A percentile compares a stretch with the other conserved stretches of the same genome.
phyloP scores from a whole-genome alignment of 176 grass and related monocot genomes.

The Rhynchospora pubera region DNA sequence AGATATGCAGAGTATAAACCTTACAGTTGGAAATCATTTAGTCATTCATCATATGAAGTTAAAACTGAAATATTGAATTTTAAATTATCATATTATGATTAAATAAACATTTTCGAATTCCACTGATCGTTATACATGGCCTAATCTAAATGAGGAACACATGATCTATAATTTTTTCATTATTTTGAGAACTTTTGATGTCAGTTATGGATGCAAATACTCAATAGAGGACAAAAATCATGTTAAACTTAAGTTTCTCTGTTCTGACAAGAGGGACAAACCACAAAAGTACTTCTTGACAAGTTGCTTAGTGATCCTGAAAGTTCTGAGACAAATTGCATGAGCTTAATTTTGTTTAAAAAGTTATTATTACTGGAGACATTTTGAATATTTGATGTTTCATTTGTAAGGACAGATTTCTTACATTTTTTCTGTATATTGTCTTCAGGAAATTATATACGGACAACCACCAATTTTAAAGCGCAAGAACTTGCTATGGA shows the following conservation, averaged over 20 bases:
- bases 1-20: not conserved
- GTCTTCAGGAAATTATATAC: conserved; percentile 10
- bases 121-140: not conserved
- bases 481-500: not conserved
- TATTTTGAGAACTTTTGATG: not conserved
- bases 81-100: not conserved
- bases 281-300: not conserved
- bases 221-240: not conserved
- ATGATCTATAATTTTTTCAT: not conserved
- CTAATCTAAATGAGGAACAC: not conserved
- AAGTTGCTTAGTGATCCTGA: too few species aligned
- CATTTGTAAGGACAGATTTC: not conserved
- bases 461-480: conserved; percentile 16
- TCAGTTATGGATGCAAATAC: not conserved
- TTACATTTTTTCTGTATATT: not conserved
- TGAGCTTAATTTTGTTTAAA: not conserved
- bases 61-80: not conserved
- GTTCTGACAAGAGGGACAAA: not conserved
- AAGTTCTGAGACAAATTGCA: not conserved
- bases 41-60: not conserved
- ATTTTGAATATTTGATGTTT: not conserved
- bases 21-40: not conserved
- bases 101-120: not conserved
- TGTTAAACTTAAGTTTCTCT: not conserved
- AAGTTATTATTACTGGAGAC: not conserved